phyloP scores from a whole-genome alignment of 2,329 filamentous ascomycete species.

The Cladophialophora bantiana region DNA sequence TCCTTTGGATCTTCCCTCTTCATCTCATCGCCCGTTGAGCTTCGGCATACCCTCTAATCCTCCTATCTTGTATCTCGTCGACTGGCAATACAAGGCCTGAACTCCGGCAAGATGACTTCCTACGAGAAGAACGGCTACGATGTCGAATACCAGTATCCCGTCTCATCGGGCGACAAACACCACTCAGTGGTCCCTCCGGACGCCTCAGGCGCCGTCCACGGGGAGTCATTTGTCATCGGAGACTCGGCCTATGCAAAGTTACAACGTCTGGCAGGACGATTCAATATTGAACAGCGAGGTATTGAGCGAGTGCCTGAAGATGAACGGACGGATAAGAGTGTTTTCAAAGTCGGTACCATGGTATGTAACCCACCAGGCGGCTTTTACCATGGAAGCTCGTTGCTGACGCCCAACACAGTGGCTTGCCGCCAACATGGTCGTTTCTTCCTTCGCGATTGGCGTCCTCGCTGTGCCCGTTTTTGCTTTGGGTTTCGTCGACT shows the following conservation, averaged over 20 bases:
- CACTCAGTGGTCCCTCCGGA: slow-evolving; percentile 41
- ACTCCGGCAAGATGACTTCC: slow-evolving; percentile 22
- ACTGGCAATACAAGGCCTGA: not conserved
- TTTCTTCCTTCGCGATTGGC: slow-evolving; percentile 77
- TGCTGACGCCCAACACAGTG: slow-evolving; percentile 58
- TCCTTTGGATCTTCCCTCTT: not conserved
- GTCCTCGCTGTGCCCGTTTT: slow-evolving; percentile 73
- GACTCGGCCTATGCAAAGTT: slow-evolving; percentile 63
- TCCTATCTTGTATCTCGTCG: not conserved
- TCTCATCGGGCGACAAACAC: slow-evolving; percentile 33
- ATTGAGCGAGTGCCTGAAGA: slow-evolving; percentile 76
- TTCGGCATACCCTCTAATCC: not conserved
- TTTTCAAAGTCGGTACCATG: slow-evolving; percentile 74
- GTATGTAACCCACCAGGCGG: slow-evolving; percentile 54
- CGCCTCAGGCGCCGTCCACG: slow-evolving; percentile 60
- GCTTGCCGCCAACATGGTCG: slow-evolving; percentile 79
- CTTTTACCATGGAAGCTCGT: not conserved
- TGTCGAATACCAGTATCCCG: slow-evolving; percentile 26
- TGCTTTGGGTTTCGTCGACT: slow-evolving; percentile 74
- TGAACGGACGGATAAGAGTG: slow-evolving; percentile 70
- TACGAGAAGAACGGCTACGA: slow-evolving; percentile 37
- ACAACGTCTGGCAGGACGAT: slow-evolving; percentile 68
- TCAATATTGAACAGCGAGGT: slow-evolving; percentile 75
- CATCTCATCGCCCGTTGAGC: not conserved
- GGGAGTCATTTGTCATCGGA: slow-evolving; percentile 66